Evolutionary conservation across 2,329 filamentous ascomycete species (phyloP).

Genomic region (Microdochium nivale): DNA sequence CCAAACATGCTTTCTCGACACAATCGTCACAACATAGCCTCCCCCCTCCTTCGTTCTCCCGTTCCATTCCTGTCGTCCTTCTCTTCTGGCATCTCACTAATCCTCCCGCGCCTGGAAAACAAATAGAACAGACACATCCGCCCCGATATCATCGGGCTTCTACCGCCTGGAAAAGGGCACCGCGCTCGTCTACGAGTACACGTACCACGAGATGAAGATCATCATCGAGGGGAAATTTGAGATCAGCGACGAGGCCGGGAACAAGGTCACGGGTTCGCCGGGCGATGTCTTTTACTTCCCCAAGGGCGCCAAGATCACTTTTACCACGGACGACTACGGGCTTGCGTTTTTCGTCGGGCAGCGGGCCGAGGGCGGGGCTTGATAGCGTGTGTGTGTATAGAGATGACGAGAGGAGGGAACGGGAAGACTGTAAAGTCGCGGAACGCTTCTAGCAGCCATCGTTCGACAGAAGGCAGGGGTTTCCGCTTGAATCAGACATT

Average conservation of each 20-base stretch:
- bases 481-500: too few relatives aligned
- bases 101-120: constrained; percentile 22
- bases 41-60: background rate
- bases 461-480: too few relatives aligned
- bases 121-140: constrained; percentile 42
- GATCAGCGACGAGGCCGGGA: constrained; percentile 54
- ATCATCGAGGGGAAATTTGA: constrained; percentile 60
- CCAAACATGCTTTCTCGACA: too few relatives aligned
- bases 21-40: too few relatives aligned
- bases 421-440: too few relatives aligned
- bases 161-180: constrained; percentile 62
- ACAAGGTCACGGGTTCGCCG: constrained; percentile 46
- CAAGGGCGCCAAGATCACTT: constrained; percentile 57
- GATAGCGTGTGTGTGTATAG: background rate
- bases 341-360: constrained; percentile 48
- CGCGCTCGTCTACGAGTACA: constrained; percentile 59
- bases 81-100: background rate
- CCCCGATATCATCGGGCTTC: constrained; percentile 55
- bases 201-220: constrained; percentile 68
- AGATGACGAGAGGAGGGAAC: too few relatives aligned
- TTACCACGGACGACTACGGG: constrained; percentile 51
- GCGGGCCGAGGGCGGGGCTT: constrained; percentile 20
- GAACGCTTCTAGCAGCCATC: too few relatives aligned
- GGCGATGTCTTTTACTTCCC: constrained; percentile 65
- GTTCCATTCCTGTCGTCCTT: background rate